These are phyloP conservation scores for Lipomyces orientalis DNA, from an alignment of 805 yeast genomes.

Conservation along the genomic window DNA sequence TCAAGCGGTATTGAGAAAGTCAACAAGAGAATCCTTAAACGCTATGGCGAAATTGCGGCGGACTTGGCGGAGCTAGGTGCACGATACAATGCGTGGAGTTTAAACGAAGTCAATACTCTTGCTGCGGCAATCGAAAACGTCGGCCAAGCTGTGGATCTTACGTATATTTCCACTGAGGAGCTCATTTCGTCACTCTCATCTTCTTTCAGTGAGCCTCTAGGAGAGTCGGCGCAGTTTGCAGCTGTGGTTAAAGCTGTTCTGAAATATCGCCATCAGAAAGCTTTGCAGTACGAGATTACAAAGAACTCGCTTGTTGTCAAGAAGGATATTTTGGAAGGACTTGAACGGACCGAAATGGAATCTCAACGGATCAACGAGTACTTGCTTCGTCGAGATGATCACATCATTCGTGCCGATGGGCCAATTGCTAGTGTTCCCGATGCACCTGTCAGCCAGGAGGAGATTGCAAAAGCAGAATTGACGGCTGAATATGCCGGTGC, in stretches of 20 bases:
- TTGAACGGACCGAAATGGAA: slow-evolving; percentile 54
- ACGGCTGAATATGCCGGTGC: slow-evolving; percentile 24
- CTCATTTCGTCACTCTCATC: slow-evolving; percentile 60
- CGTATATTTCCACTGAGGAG: slow-evolving; percentile 56
- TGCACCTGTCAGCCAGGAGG: slow-evolving; percentile 9
- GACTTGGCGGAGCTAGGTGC: slow-evolving; percentile 82
- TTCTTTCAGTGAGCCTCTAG: slow-evolving; percentile 69
- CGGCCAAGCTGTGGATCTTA: slow-evolving; percentile 82
- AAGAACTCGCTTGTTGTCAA: slow-evolving; percentile 49
- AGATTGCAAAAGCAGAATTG: slow-evolving; percentile 12
- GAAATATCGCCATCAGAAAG: slow-evolving; percentile 64
- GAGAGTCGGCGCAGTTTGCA: slow-evolving; percentile 72
- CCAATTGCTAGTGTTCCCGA: slow-evolving; percentile 11
- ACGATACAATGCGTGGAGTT: slow-evolving; percentile 62
- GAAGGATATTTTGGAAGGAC: slow-evolving; percentile 44
- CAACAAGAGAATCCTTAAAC: slow-evolving; percentile 59
- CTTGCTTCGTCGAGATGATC: slow-evolving; percentile 26
- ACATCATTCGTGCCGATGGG: slow-evolving; percentile 1
- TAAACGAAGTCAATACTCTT: slow-evolving; percentile 52
- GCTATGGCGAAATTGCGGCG: slow-evolving; percentile 62
- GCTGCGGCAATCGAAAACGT: slow-evolving; percentile 74
- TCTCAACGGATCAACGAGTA: slow-evolving; percentile 50
- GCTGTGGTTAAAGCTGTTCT: slow-evolving; percentile 61
- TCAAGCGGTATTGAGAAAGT: slow-evolving; percentile 59
- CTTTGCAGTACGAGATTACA: slow-evolving; percentile 57